Conservation (phyloP, 208 protist species). For the Trypanosomatidae sp. region DNA sequence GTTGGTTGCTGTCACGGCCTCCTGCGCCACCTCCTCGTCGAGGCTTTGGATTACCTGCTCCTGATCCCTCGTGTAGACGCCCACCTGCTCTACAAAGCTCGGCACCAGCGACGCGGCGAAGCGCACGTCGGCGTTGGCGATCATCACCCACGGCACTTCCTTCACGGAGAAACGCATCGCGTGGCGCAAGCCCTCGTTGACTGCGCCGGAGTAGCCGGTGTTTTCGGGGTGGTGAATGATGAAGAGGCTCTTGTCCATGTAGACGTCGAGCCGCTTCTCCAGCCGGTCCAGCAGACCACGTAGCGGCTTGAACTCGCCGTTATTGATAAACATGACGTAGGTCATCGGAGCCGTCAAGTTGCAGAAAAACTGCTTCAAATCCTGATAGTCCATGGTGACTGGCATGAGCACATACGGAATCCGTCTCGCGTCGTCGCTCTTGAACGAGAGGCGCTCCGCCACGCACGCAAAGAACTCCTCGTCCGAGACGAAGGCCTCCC, state of each 20-base stretch:
- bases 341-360: conserved; percentile 31
- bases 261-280: neutral
- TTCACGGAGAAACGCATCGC: conserved; percentile 19
- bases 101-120: conserved; percentile 13
- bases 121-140: conserved; percentile 41
- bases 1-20: conserved; percentile 1
- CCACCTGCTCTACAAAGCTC: conserved; percentile 9
- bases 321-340: conserved; percentile 42
- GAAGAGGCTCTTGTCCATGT: conserved; percentile 16
- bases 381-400: conserved; percentile 38
- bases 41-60: neutral
- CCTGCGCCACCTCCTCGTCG: conserved; percentile 18
- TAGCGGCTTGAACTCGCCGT: conserved; percentile 24
- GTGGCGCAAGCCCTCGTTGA: conserved; percentile 34
- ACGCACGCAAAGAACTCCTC: conserved; percentile 24
- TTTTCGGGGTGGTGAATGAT: conserved; percentile 30
- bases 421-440: neutral
- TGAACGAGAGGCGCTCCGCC: conserved; percentile 16
- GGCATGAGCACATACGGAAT: conserved; percentile 36
- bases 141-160: conserved; percentile 35
- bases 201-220: conserved; percentile 24
- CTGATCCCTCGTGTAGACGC: conserved; percentile 5
- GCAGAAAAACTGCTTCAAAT: conserved; percentile 41
- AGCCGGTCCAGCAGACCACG: conserved; percentile 11
- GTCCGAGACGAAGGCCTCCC: conserved; percentile 21